Evolutionary conservation across 257 asterid species (phyloP), one percentile per base, ranked within the genome.

Genomic region (Pogostemon cablin): DNA sequence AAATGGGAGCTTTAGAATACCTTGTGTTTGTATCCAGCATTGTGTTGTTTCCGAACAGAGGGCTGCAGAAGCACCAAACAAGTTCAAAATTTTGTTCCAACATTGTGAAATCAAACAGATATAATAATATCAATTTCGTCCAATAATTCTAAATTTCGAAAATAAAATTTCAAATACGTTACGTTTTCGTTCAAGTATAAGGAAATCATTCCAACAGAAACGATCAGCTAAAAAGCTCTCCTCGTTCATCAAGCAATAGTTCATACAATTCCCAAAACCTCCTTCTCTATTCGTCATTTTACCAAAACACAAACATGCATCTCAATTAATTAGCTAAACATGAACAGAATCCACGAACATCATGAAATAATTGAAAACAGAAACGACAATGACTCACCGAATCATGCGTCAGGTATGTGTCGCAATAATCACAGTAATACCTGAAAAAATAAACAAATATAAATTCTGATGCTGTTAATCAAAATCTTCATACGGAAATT

Each of bases 11-110:
- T 48, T 10, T 52, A 49, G 2, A 62, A 20, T 82, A 91, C 99
- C 97, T 93, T 93, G 82, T 93, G 99, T 76, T 93, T 93, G 88
- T 93, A 93, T 48, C 99, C 99, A 1, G 97, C 88, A 59, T 93
- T 93, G 65, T 93, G 97, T 79, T 93, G 99, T 81, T 93, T 93
- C 69, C 99, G 81, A 34, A 93, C 99, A 4, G 99, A 93, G 44
- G 99, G 99, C 99, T 93, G 96, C 80, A 84, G 68, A 41, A 70
- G 49, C 67, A 83, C 20, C 52, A 68, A 74, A 43, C 46, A 61
- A 52, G 15, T 46, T 64, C 58, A 65, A 50, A 25, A 38, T 6
- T 15, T 25, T 61, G 25, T 3, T 17, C 6, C 62, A 4, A 35
- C 10, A 7, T 38, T 6, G 57, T 9, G 55, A 67, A 46, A 58